Conservation (phyloP, 176 grass and related monocot genomes). For the Puccinellia tenuiflora region DNA sequence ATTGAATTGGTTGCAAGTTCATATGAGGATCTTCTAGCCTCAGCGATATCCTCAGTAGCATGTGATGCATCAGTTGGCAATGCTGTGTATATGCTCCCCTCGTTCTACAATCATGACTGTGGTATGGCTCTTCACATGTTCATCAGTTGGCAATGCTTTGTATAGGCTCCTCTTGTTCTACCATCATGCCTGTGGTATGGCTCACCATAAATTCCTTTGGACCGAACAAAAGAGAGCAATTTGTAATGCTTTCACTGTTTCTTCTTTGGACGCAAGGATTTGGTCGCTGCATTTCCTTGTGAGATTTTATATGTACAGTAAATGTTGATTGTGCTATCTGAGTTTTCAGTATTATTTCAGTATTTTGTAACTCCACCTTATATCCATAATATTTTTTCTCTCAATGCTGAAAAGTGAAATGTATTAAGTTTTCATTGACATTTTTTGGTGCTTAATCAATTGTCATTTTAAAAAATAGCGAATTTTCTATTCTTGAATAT, state of each 20-base stretch:
- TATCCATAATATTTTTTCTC: background rate
- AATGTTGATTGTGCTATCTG: background rate
- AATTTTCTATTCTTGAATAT: background rate
- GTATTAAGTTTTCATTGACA: background rate
- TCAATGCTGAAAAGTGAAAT: background rate
- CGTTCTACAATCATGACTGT: constrained; percentile 95
- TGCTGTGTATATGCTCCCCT: constrained; percentile 88
- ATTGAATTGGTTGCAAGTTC: constrained; percentile 73
- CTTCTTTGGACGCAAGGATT: constrained; percentile 7
- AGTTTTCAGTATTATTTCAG: background rate
- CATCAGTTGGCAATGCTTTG: constrained; percentile 65
- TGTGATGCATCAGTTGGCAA: constrained; percentile 75
- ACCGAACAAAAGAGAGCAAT: background rate
- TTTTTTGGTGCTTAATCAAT: background rate
- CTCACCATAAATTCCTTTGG: background rate
- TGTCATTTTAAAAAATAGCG: background rate
- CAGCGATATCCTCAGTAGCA: constrained; percentile 51
- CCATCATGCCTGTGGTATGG: constrained; percentile 73
- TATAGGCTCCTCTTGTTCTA: constrained; percentile 85
- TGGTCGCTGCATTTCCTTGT: background rate
- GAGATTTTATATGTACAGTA: background rate
- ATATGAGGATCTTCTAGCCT: constrained; percentile 73
- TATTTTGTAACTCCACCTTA: background rate
- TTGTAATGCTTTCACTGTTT: background rate
- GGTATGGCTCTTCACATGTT: constrained; percentile 36